Percentiles rank a stretch among this genome's conserved stretches.
These are phyloP conservation scores for Solanum aculeatissimum DNA, from an alignment of 305 asterid species.

Conservation along the genomic window DNA sequence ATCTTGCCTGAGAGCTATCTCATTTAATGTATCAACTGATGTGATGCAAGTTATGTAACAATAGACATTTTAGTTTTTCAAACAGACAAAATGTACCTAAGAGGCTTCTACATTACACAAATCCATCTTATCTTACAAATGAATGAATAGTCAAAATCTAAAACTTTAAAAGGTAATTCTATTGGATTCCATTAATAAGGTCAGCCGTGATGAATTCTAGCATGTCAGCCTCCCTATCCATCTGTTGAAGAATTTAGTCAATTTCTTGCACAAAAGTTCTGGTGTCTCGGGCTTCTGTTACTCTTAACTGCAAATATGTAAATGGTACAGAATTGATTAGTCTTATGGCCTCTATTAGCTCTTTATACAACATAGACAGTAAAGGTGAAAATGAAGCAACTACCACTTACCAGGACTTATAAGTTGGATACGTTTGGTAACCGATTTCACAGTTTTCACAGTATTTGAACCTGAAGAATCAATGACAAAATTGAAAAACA, in stretches of 20 bases:
- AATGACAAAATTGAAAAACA: background rate
- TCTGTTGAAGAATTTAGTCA: background rate
- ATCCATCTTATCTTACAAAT: background rate
- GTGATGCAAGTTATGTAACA: background rate
- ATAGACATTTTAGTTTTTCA: background rate
- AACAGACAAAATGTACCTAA: background rate
- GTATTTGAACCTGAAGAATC: slow-evolving; percentile 44
- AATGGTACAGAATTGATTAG: background rate
- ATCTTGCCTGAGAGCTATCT: slow-evolving; percentile 19
- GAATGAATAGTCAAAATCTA: background rate
- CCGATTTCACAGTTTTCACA: slow-evolving; percentile 46
- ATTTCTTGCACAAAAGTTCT: background rate
- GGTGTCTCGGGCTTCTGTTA: background rate
- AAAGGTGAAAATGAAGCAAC: background rate
- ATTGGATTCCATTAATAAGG: background rate
- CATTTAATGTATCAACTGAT: background rate
- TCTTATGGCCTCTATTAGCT: background rate
- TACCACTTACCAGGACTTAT: slow-evolving; percentile 65
- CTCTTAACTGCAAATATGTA: background rate
- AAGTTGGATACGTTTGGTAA: slow-evolving; percentile 56
- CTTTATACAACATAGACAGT: background rate
- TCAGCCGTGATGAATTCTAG: background rate
- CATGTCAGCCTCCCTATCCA: background rate
- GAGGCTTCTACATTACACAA: background rate
- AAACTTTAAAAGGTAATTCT: background rate